Evolutionary conservation across 768 basidiomycete species (phyloP).

Genomic region (Termitomyces sp.): DNA sequence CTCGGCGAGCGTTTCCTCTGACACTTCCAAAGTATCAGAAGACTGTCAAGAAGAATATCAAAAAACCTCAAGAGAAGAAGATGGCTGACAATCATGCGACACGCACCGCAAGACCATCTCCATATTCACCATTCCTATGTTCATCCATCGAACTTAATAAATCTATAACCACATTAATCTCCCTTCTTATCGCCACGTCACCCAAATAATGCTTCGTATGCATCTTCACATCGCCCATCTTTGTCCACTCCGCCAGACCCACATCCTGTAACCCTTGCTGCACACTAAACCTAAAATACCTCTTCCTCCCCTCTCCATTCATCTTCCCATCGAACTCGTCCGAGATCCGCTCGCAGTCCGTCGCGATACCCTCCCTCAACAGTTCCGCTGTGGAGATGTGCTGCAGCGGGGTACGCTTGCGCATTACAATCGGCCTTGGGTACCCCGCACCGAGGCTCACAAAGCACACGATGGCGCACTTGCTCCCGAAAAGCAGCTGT

Average conservation of each 20-base stretch:
- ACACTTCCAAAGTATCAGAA: too few species aligned
- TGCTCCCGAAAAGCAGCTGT: neutral
- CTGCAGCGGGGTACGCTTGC: neutral
- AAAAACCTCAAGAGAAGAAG: neutral
- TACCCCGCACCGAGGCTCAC: slow-evolving; percentile 9
- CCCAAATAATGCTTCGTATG: slow-evolving; percentile 3
- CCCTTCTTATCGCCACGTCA: neutral
- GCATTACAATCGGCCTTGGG: neutral
- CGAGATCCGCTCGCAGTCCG: slow-evolving; percentile 3
- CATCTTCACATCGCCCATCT: slow-evolving; percentile 4
- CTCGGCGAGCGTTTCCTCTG: neutral
- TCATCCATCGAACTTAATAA: neutral
- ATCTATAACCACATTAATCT: neutral
- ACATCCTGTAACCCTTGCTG: slow-evolving; percentile 10
- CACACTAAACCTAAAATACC: slow-evolving; percentile 9
- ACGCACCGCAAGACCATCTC: neutral
- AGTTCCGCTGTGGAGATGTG: neutral
- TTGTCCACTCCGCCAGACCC: slow-evolving; percentile 3
- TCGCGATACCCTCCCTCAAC: neutral
- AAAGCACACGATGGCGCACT: neutral
- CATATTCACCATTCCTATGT: neutral
- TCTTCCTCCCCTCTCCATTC: neutral
- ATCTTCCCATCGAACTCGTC: neutral
- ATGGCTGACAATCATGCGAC: neutral
- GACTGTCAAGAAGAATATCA: neutral